A percentile compares a stretch with the other conserved stretches of the same genome.
Evolutionary conservation across 495 filamentous ascomycete genomes (phyloP).

Genomic region (Bathelium albidoporum): DNA sequence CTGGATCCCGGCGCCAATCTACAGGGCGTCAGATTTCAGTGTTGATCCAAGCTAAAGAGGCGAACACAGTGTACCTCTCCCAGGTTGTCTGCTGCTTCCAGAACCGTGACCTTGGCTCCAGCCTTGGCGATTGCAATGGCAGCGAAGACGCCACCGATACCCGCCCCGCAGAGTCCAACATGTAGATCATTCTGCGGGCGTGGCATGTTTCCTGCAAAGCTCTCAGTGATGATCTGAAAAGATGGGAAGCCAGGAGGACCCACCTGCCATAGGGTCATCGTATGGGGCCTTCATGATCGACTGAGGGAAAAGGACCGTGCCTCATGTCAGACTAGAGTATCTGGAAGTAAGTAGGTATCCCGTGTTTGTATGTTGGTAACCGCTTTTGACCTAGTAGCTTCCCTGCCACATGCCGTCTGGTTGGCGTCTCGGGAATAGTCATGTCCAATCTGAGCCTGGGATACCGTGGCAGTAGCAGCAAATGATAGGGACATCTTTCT

Average conservation of each 20-base stretch:
- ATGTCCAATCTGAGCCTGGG: background rate
- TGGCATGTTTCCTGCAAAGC: background rate
- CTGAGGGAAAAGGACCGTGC: background rate
- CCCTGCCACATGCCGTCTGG: background rate
- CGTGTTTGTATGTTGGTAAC: background rate
- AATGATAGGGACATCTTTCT: background rate
- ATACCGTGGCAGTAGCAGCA: background rate
- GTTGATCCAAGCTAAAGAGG: background rate
- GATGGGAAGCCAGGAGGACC: background rate
- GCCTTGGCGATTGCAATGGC: conserved; percentile 22
- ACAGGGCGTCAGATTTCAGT: conserved; percentile 1
- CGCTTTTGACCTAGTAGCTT: background rate
- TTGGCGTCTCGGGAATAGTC: background rate
- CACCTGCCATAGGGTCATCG: background rate
- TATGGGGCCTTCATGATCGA: background rate
- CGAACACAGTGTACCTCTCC: conserved; percentile 11
- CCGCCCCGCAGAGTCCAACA: conserved; percentile 23
- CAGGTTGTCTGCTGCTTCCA: conserved; percentile 17
- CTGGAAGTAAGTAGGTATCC: background rate
- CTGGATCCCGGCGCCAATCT: conserved; percentile 21
- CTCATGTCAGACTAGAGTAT: background rate
- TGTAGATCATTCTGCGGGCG: background rate
- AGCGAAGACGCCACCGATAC: conserved; percentile 24
- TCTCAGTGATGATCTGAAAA: background rate
- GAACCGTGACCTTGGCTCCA: conserved; percentile 19